These are phyloP conservation scores for Candida argentea DNA, from an alignment of 805 yeast species.

Conservation along the genomic window DNA sequence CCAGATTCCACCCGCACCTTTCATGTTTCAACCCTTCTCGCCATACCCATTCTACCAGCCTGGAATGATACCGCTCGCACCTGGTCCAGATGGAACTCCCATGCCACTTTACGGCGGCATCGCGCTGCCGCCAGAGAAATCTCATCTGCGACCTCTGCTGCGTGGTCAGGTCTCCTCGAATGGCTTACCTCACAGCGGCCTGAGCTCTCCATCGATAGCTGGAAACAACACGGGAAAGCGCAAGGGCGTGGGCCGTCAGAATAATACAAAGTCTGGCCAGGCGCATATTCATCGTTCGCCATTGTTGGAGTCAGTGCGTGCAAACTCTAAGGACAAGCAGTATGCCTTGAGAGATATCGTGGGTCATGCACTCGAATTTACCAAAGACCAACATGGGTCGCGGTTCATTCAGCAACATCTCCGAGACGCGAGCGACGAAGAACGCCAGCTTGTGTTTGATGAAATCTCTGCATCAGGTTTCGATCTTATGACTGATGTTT, in stretches of 20 bases:
- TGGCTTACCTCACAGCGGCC: slow-evolving; percentile 1
- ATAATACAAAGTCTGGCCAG: slow-evolving; percentile 13
- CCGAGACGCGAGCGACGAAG: slow-evolving; percentile 53
- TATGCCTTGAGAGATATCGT: slow-evolving; percentile 63
- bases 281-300: slow-evolving; percentile 67
- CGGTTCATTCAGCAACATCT: slow-evolving; percentile 90
- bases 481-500: slow-evolving; percentile 88
- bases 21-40: slow-evolving; percentile 40
- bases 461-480: slow-evolving; percentile 69
- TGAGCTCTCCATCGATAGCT: neutral
- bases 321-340: slow-evolving; percentile 46
- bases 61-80: slow-evolving; percentile 4
- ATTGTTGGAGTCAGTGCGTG: slow-evolving; percentile 74
- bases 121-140: neutral
- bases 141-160: slow-evolving; percentile 4
- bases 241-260: slow-evolving; percentile 4
- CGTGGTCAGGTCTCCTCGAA: slow-evolving; percentile 12
- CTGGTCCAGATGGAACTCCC: too few relatives aligned
- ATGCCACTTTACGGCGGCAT: slow-evolving; percentile 2
- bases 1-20: slow-evolving; percentile 21
- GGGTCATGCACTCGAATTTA: slow-evolving; percentile 84
- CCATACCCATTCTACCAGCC: slow-evolving; percentile 34
- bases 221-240: slow-evolving; percentile 3
- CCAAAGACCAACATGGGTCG: slow-evolving; percentile 96
- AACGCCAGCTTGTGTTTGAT: slow-evolving; percentile 68